These are phyloP conservation scores for Saccharomycopsis babjevae DNA, from an alignment of 805 yeast species.

Conservation along the genomic window DNA sequence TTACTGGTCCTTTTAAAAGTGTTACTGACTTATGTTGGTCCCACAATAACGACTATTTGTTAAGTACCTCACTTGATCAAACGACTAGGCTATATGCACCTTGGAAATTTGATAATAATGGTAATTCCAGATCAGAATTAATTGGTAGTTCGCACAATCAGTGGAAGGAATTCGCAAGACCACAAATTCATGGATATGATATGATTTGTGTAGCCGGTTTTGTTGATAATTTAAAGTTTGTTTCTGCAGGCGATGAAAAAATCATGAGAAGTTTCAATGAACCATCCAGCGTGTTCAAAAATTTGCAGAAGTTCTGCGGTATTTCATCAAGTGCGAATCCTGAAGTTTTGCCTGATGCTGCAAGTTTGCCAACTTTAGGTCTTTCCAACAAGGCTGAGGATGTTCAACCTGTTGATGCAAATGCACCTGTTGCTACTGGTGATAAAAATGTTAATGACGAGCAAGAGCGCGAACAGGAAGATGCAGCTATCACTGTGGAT, in stretches of 20 bases:
- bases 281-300: conserved; percentile 65
- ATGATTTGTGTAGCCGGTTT: conserved; percentile 73
- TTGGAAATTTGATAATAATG: conserved; percentile 32
- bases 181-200: conserved; percentile 97
- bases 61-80: conserved; percentile 83
- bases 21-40: conserved; percentile 79
- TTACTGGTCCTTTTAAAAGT: conserved; percentile 67
- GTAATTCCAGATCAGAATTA: conserved; percentile 23
- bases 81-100: conserved; percentile 78
- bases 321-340: conserved; percentile 25
- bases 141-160: conserved; percentile 25
- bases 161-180: conserved; percentile 93
- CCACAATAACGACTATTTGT: conserved; percentile 49
- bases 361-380: conserved; percentile 87
- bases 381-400: conserved; percentile 80
- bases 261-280: conserved; percentile 79
- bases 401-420: neutral
- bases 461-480: conserved; percentile 21
- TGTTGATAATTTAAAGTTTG: conserved; percentile 45
- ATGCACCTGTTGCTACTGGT: conserved; percentile 30
- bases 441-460: conserved; percentile 29
- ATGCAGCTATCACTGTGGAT: conserved; percentile 35
- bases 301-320: conserved; percentile 47
- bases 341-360: conserved; percentile 59
- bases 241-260: conserved; percentile 95